Evolutionary conservation across 345 rosid genomes (phyloP).

Genomic region (Psidium friedrichsthalianum): DNA sequence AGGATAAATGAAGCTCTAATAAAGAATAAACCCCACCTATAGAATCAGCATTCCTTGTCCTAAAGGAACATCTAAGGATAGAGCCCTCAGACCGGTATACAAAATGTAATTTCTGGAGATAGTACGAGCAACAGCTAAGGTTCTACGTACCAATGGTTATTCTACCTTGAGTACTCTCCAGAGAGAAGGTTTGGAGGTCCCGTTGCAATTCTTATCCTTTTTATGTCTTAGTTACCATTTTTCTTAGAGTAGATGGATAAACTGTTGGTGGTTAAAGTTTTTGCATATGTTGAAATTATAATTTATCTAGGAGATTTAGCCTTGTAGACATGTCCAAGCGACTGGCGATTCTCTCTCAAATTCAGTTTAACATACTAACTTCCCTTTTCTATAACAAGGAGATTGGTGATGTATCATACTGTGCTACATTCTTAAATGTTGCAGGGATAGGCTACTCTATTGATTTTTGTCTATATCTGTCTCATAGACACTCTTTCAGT

Average conservation of each 20-base stretch:
- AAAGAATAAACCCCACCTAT: neutral
- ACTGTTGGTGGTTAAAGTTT: neutral
- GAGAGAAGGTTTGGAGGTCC: neutral
- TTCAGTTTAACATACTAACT: neutral
- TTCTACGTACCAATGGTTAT: neutral
- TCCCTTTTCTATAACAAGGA: neutral
- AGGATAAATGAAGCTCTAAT: neutral
- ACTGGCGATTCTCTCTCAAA: neutral
- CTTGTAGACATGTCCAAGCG: neutral
- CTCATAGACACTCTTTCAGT: neutral
- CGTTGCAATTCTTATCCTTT: neutral
- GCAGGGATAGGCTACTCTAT: neutral
- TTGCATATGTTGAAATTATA: neutral
- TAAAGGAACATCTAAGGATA: neutral
- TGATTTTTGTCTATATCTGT: neutral
- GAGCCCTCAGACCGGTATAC: neutral
- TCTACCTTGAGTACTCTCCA: neutral
- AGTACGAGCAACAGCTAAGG: neutral
- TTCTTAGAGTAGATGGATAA: neutral
- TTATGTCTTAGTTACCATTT: neutral
- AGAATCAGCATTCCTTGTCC: neutral
- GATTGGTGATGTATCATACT: neutral
- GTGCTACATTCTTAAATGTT: neutral
- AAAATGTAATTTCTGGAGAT: neutral
- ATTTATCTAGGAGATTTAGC: neutral